Evolutionary conservation across 768 basidiomycete genomes (phyloP).

Genomic region (Podaxis sp.): DNA sequence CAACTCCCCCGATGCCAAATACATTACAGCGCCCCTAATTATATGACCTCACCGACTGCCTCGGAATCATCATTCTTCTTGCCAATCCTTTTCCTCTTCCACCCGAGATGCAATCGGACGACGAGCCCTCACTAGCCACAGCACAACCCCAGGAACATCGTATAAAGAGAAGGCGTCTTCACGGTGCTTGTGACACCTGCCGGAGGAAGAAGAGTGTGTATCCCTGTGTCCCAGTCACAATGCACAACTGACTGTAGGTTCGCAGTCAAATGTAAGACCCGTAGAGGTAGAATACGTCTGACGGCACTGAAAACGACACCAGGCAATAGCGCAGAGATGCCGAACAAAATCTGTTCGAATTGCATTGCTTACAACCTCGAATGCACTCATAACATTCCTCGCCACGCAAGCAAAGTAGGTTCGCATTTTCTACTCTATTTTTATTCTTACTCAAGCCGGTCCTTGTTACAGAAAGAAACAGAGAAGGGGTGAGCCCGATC

Average conservation of each 20-base stretch:
- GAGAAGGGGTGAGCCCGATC: conserved; percentile 29
- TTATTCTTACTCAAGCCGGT: neutral
- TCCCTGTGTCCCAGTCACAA: neutral
- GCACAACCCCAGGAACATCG: conserved; percentile 14
- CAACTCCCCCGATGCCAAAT: conserved; percentile 1
- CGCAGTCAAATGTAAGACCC: conserved; percentile 37
- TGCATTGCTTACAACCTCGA: conserved; percentile 45
- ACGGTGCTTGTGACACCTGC: conserved; percentile 48
- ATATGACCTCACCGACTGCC: neutral
- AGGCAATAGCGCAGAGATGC: conserved; percentile 65
- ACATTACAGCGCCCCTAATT: neutral
- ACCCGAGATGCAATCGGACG: conserved; percentile 17
- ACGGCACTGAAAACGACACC: neutral
- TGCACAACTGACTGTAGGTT: conserved; percentile 8
- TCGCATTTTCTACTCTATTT: neutral
- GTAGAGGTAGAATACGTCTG: neutral
- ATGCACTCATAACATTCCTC: conserved; percentile 57
- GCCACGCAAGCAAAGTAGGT: conserved; percentile 42
- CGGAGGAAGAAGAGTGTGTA: conserved; percentile 40
- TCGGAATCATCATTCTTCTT: neutral
- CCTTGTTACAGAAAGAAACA: conserved; percentile 28
- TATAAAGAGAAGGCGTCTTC: conserved; percentile 39
- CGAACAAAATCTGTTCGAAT: conserved; percentile 53
- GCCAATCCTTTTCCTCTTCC: no score
- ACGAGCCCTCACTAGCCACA: conserved; percentile 12